Percentiles rank a stretch among this genome's conserved stretches.
Evolutionary conservation across 345 rosid genomes (phyloP).

Genomic region (Garcia nutans): DNA sequence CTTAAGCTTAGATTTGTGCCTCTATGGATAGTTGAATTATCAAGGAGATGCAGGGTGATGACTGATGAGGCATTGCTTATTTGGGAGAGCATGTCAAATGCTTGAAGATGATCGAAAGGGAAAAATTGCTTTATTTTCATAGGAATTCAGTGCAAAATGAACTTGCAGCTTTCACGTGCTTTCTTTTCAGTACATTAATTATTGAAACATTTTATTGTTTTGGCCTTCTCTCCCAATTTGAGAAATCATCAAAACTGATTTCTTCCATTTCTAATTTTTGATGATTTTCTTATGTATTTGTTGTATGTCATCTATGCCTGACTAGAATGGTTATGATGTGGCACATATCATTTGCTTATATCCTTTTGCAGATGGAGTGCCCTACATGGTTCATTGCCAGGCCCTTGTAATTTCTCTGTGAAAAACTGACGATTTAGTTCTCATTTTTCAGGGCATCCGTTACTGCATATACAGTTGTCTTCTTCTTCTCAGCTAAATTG

Average conservation of each 20-base stretch:
- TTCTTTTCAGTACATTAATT: neutral
- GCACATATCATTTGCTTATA: neutral
- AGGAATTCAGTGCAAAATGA: neutral
- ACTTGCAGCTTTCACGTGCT: neutral
- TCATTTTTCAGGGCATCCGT: conserved; percentile 38
- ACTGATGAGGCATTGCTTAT: neutral
- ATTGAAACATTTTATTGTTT: neutral
- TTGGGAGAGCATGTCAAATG: neutral
- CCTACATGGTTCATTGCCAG: neutral
- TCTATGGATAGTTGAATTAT: neutral
- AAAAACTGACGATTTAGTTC: conserved; percentile 9
- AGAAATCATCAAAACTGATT: neutral
- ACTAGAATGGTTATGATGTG: neutral
- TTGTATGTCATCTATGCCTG: neutral
- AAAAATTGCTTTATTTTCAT: neutral
- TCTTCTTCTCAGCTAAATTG: conserved; percentile 30
- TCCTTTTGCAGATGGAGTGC: neutral
- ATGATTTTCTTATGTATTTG: neutral
- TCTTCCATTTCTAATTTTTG: neutral
- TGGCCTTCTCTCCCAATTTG: neutral
- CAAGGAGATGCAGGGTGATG: neutral
- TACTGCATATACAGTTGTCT: conserved; percentile 30
- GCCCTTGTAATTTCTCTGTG: neutral
- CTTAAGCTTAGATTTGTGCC: neutral
- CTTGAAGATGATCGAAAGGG: neutral